A percentile compares a stretch with the other conserved stretches of the same genome.
Evolutionary conservation across 1,284 basidiomycete genomes (phyloP).

Genomic region (Fomitiporia mediterranea): DNA sequence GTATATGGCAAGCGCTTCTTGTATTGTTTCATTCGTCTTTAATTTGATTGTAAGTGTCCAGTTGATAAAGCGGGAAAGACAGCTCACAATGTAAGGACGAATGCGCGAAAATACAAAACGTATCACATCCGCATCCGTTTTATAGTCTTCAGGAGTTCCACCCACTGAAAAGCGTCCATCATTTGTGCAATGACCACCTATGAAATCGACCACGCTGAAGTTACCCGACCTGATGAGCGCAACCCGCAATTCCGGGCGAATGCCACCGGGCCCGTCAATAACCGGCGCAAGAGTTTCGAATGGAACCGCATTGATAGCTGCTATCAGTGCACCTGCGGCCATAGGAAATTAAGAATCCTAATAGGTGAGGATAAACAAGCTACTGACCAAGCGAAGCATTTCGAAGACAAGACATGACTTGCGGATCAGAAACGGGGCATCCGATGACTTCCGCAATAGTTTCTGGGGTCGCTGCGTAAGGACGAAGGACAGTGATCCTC

Average conservation of each 20-base stretch:
- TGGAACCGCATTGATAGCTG: slow-evolving; percentile 34
- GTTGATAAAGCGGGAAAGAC: background rate
- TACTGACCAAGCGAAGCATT: slow-evolving; percentile 34
- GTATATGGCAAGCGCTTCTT: slow-evolving; percentile 36
- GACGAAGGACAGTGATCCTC: background rate
- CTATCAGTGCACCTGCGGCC: slow-evolving; percentile 32
- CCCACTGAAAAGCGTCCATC: slow-evolving; percentile 39
- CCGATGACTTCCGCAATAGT: slow-evolving; percentile 32
- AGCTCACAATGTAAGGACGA: slow-evolving; percentile 25
- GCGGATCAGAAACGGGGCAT: slow-evolving; percentile 30
- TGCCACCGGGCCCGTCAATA: slow-evolving; percentile 34
- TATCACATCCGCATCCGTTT: slow-evolving; percentile 38
- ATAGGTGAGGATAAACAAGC: background rate
- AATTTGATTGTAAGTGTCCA: background rate
- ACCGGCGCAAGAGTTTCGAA: slow-evolving; percentile 33
- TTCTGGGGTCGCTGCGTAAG: slow-evolving; percentile 22
- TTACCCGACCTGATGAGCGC: slow-evolving; percentile 35
- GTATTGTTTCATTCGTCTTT: slow-evolving; percentile 37
- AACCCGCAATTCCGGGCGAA: slow-evolving; percentile 40
- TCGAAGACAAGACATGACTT: slow-evolving; percentile 36
- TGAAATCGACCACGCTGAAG: slow-evolving; percentile 37
- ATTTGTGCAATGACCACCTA: slow-evolving; percentile 42
- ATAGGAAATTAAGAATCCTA: too few species aligned
- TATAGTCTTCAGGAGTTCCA: slow-evolving; percentile 35
- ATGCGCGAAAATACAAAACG: slow-evolving; percentile 35